Evolutionary conservation across 2,329 filamentous ascomycete genomes (phyloP).

Genomic region (Calonectria henricotiae): DNA sequence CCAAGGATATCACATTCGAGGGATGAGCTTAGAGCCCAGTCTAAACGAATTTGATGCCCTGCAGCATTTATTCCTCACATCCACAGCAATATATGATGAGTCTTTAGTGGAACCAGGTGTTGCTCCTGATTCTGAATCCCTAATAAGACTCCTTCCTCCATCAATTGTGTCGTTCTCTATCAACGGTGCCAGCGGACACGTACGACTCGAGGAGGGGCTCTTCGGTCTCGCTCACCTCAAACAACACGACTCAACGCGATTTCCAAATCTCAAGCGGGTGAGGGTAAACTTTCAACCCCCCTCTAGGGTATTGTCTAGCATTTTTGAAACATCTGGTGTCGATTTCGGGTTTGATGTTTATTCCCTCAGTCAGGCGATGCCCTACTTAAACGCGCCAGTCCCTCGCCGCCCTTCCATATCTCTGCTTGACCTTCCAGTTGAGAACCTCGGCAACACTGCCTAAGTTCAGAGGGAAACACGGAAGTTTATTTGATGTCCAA

Average conservation of each 20-base stretch:
- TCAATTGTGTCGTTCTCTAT: constrained; percentile 28
- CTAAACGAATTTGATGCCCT: constrained; percentile 30
- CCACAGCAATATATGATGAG: constrained; percentile 10
- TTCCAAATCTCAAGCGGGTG: constrained; percentile 20
- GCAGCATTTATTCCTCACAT: constrained; percentile 31
- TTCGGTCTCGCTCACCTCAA: constrained; percentile 13
- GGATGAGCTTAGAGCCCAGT: background rate
- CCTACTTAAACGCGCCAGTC: background rate
- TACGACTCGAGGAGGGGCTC: constrained; percentile 21
- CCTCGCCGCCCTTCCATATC: background rate
- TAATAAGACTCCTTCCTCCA: constrained; percentile 23
- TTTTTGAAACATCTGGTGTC: constrained; percentile 12
- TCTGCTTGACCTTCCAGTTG: background rate
- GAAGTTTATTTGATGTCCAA: background rate
- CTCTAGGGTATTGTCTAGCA: background rate
- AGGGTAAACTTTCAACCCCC: background rate
- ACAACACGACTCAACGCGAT: background rate
- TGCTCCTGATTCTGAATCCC: background rate
- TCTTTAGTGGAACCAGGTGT: background rate
- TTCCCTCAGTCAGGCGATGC: background rate
- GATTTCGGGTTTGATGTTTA: constrained; percentile 1
- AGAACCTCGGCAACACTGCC: background rate
- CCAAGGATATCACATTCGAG: constrained; percentile 1
- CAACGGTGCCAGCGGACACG: background rate
- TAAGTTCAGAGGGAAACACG: background rate